phyloP scores from a whole-genome alignment of 768 basidiomycete genomes.

The Daedaleopsis sinensis region DNA sequence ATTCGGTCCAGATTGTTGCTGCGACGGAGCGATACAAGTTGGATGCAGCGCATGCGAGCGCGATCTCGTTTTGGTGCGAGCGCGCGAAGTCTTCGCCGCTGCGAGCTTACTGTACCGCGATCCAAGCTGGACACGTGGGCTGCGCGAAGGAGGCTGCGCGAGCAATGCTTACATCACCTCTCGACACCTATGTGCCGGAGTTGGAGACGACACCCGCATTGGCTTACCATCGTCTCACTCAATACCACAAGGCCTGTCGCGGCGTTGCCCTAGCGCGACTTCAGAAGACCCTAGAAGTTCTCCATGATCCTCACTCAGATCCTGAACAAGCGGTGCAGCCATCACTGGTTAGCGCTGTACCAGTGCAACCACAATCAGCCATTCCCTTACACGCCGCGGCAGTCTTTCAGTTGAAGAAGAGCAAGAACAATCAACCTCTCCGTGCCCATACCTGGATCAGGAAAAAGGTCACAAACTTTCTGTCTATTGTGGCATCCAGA shows the following conservation, averaged over 20 bases:
- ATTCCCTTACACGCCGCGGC: too few species aligned
- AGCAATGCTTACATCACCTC: background rate
- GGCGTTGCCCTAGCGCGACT: background rate
- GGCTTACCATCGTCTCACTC: background rate
- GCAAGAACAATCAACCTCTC: too few species aligned
- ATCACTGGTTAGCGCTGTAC: background rate
- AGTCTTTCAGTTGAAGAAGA: background rate
- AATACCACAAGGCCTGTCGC: background rate
- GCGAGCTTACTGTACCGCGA: background rate
- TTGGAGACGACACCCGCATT: slow-evolving; percentile 1
- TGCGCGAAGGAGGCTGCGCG: background rate
- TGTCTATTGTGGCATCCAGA: background rate
- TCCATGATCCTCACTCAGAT: background rate
- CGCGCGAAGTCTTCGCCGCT: background rate
- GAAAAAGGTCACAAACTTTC: background rate
- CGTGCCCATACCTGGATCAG: background rate
- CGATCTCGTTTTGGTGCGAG: background rate
- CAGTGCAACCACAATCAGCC: background rate
- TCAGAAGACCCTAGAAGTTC: background rate
- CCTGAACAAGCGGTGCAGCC: background rate
- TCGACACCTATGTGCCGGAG: background rate
- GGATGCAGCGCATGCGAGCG: background rate
- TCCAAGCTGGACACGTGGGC: background rate
- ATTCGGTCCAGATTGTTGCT: background rate
- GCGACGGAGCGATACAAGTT: background rate